A percentile compares a stretch with the other conserved stretches of the same genome.
These are phyloP conservation scores for Mercurialis annua DNA, from an alignment of 345 rosid species.

Conservation along the genomic window DNA sequence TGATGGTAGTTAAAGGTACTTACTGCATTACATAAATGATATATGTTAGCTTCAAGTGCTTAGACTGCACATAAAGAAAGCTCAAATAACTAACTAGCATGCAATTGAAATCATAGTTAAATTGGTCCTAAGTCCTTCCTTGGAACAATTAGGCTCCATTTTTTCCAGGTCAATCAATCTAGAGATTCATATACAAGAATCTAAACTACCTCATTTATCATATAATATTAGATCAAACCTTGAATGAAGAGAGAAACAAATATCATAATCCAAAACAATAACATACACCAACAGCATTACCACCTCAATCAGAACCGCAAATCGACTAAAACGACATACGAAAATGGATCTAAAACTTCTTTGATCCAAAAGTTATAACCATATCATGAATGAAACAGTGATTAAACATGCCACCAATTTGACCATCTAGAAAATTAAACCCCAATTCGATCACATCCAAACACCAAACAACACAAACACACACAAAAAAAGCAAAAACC, in stretches of 20 bases:
- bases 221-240: background rate
- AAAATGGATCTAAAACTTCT: slow-evolving; percentile 2
- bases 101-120: background rate
- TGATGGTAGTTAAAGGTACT: slow-evolving; percentile 1
- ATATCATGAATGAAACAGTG: slow-evolving; percentile 10
- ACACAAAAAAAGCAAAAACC: slow-evolving; percentile 10
- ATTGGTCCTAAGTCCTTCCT: background rate
- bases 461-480: background rate
- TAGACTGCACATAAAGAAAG: background rate
- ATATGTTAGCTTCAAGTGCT: background rate
- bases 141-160: background rate
- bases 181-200: background rate
- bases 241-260: background rate
- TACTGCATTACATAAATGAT: background rate
- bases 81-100: background rate
- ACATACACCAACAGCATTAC: background rate
- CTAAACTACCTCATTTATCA: background rate
- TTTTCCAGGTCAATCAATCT: background rate
- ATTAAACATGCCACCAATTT: background rate
- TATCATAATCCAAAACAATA: background rate
- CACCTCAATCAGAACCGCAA: background rate
- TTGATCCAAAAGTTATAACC: background rate
- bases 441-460: slow-evolving; percentile 7
- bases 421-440: background rate
- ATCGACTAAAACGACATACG: background rate